A percentile compares a stretch with the other conserved stretches of the same genome.
Evolutionary conservation across 495 filamentous ascomycete species (phyloP).

Genomic region (Elasticomyces elasticus): DNA sequence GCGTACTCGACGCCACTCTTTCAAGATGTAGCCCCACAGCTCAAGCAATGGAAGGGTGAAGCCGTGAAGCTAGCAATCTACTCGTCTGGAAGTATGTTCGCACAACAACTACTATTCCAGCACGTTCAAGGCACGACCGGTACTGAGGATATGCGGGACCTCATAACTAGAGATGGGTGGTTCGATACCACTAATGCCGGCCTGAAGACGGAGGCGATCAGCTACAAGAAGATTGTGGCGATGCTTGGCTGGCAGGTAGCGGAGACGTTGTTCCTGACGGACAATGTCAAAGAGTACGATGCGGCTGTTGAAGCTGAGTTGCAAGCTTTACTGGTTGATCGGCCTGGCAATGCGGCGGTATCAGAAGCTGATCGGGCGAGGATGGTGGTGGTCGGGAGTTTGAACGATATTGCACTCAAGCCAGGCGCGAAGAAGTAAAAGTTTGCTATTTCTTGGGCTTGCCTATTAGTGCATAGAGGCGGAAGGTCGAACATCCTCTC

Average conservation of each 20-base stretch:
- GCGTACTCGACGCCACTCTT: constrained; percentile 56
- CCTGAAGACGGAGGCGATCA: constrained; percentile 48
- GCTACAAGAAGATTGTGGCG: constrained; percentile 50
- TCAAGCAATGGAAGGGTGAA: constrained; percentile 42
- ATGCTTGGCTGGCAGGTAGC: constrained; percentile 30
- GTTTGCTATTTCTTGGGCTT: not conserved
- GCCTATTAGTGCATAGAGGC: not conserved
- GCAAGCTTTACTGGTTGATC: constrained; percentile 48
- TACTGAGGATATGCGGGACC: constrained; percentile 41
- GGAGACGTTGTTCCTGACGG: constrained; percentile 58
- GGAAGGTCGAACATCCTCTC: no score
- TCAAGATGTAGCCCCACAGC: constrained; percentile 47
- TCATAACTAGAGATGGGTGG: constrained; percentile 41
- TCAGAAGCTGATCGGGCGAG: constrained; percentile 1
- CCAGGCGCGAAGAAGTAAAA: not conserved
- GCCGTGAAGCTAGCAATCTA: constrained; percentile 53
- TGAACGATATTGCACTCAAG: constrained; percentile 2
- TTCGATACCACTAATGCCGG: constrained; percentile 71
- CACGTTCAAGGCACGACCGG: constrained; percentile 36
- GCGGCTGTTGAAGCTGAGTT: constrained; percentile 56
- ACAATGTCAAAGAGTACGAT: constrained; percentile 59
- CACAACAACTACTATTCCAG: constrained; percentile 60
- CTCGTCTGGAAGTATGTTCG: constrained; percentile 59
- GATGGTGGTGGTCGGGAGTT: constrained; percentile 1
- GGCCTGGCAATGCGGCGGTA: constrained; percentile 54